Base-by-base conservation (phyloP, 2,329 filamentous ascomycete species). In the Cryphonectria japonica region DNA sequence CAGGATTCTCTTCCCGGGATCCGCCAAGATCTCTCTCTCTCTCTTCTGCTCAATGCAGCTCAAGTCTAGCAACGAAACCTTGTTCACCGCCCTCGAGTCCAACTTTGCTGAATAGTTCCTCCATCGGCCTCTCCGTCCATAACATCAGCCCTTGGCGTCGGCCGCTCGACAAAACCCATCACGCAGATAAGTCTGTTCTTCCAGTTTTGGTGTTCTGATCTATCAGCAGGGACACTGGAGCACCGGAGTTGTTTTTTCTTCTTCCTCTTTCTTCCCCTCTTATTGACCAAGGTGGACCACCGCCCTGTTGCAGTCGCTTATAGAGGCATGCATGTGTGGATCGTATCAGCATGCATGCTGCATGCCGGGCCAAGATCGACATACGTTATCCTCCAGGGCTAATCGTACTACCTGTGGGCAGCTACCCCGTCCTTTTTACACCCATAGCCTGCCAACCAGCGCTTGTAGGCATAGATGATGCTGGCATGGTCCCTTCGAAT, bases 321-420 rank as follows among this genome's bases (percentile, higher is more conserved):
- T 50, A 43, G 46, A 43, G 46, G n/a, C 41, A 50, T 65, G 26
- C 39, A 52, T 32, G 5, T 32, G 62, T 65, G 62, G 62, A 32
- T 46, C 62, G 62, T 65, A n/a, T 32, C 62, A 65, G 26, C 34
- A 34, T 62, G 60, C 60, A 62, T 62, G 22, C 46, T 50, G 37
- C 34, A 62, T n/a, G 14, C 5, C 34, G 19, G 19, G 8, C 26
- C 19, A 34, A 34, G 13, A 32, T 29, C 54, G 29, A 26, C 54
- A 29, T 19, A 32, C 54, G 16, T 16, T 8, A 19, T 7, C 14
- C 29, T 29, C 54, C 26, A 34, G 52, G 26, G 46, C 22, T 50
- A 22, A 50, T n/a, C 19, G 22, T 46, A 32, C 34, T 60, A 34
- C 7, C 7, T 32, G 14, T 9, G 14, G 16, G 16, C 32, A 59